A percentile compares a stretch with the other conserved stretches of the same genome.
Evolutionary conservation across 768 basidiomycete species (phyloP).

Genomic region (Podaxis mareebaensis): DNA sequence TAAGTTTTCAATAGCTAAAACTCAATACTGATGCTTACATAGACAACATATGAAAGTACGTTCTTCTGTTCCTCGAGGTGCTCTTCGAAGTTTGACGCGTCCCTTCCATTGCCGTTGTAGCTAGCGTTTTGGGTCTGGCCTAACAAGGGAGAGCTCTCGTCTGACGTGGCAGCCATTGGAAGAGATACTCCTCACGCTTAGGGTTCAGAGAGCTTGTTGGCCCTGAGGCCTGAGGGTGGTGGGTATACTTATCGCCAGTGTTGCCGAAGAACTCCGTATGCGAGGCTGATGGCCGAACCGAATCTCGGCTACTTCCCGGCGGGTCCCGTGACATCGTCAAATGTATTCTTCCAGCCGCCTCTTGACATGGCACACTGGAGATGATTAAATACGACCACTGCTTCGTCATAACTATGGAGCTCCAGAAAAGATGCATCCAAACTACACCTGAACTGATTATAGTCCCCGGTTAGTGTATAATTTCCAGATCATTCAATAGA

Average conservation of each 20-base stretch:
- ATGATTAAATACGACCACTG: no score
- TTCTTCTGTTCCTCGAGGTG: constrained; percentile 9
- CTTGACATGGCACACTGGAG: no score
- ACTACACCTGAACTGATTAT: no score
- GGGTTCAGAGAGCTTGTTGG: background rate
- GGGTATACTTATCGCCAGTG: background rate
- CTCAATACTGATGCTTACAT: constrained; percentile 27
- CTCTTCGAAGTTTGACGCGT: constrained; percentile 15
- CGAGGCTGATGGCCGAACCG: no score
- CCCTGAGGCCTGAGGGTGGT: background rate
- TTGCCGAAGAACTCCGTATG: no score
- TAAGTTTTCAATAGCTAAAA: background rate
- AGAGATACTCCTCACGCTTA: background rate
- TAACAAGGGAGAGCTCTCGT: constrained; percentile 38
- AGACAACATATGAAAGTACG: constrained; percentile 2
- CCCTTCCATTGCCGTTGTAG: constrained; percentile 17
- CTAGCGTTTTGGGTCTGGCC: constrained; percentile 11
- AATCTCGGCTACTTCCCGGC: no score
- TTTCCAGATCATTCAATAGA: no score
- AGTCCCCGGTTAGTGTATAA: no score
- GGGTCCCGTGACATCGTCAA: no score
- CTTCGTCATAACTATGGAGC: no score
- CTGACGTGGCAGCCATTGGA: constrained; percentile 24
- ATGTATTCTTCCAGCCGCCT: no score
- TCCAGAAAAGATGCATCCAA: no score